Evolutionary conservation across 306 rosid genomes (phyloP).

Genomic region (Luffa acutangula): DNA sequence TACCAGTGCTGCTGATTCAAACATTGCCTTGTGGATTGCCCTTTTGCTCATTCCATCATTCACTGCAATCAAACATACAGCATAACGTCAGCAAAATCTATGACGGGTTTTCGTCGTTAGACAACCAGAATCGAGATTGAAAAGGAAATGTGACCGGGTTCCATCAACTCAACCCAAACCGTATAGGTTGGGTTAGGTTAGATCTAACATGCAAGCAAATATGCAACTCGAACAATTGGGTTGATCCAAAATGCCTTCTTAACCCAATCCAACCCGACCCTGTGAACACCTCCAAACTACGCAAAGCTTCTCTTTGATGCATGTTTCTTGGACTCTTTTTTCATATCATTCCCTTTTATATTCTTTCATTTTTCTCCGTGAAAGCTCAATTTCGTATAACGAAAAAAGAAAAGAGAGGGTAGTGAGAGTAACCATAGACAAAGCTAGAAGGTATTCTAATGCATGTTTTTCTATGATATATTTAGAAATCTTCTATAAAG

Average conservation of each 20-base stretch:
- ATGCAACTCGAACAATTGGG: not conserved
- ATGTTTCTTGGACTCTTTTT: not conserved
- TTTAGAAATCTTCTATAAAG: no score
- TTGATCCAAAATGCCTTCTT: not conserved
- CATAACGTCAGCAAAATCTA: not conserved
- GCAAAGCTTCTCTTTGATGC: not conserved
- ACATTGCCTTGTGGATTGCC: conserved; percentile 66
- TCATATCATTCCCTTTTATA: no score
- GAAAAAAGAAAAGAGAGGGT: no score
- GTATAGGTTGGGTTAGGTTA: not conserved
- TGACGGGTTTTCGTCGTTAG: not conserved
- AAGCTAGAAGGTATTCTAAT: no score
- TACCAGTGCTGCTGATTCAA: conserved; percentile 63
- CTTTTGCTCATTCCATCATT: conserved; percentile 80
- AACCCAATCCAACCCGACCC: not conserved
- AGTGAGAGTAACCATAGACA: no score
- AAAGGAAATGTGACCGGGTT: not conserved
- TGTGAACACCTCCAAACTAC: not conserved
- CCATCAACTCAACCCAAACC: not conserved
- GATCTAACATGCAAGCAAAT: no score
- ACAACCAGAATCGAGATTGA: not conserved
- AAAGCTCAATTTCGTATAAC: no score
- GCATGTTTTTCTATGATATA: not conserved
- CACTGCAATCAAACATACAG: conserved; percentile 39
- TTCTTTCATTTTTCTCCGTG: no score